Percentiles rank a stretch among this genome's conserved stretches.
phyloP scores from a whole-genome alignment of 495 filamentous ascomycete species.

The Aspergillus nidulans region DNA sequence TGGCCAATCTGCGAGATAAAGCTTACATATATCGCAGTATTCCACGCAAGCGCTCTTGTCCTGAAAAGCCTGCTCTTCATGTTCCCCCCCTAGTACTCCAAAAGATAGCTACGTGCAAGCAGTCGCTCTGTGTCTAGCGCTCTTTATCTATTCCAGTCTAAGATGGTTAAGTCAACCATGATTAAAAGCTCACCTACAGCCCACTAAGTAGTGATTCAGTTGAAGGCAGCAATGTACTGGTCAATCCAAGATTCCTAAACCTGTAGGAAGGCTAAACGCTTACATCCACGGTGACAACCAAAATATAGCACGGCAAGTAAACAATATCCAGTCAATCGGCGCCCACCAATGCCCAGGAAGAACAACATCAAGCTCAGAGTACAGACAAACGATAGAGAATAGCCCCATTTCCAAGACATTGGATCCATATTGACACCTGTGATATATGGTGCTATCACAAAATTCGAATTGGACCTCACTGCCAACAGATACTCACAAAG shows the following conservation, averaged over 20 bases:
- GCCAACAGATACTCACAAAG: conserved; percentile 77
- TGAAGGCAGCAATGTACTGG: neutral
- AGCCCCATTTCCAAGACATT: neutral
- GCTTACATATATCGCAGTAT: no score
- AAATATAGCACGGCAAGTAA: conserved; percentile 4
- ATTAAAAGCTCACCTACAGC: no score
- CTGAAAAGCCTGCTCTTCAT: no score
- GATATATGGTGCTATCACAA: neutral
- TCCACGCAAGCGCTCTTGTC: no score
- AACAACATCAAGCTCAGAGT: neutral
- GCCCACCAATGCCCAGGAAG: conserved; percentile 15
- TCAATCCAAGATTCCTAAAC: conserved; percentile 8
- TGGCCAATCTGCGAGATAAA: no score
- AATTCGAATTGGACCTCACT: conserved; percentile 19
- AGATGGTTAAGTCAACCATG: no score
- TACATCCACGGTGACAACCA: neutral
- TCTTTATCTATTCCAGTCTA: no score
- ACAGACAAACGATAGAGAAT: conserved; percentile 11
- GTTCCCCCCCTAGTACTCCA: no score
- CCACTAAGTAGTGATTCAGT: no score
- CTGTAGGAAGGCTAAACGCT: neutral
- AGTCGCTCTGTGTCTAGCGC: no score
- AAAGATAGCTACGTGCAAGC: no score
- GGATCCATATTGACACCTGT: conserved; percentile 1
- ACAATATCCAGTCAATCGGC: conserved; percentile 10